These are phyloP conservation scores for Trichoderma guizhouense DNA, from an alignment of 2,329 filamentous ascomycete genomes.

Conservation along the genomic window DNA sequence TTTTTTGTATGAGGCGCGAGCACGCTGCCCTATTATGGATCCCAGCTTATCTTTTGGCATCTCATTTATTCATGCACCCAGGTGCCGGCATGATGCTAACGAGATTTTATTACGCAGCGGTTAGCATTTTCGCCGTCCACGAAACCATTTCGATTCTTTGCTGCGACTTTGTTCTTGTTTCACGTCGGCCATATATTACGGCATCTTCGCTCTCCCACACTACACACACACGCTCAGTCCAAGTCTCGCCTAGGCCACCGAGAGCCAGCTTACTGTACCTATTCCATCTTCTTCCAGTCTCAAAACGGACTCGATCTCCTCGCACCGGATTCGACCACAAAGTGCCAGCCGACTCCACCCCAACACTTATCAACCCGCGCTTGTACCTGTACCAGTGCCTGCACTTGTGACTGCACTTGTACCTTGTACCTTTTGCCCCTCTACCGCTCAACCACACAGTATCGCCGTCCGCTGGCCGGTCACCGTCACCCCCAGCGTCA, in stretches of 20 bases:
- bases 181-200: slow-evolving; percentile 1
- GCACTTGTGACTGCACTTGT: not conserved
- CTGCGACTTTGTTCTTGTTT: not conserved
- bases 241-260: not conserved
- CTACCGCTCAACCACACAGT: not conserved
- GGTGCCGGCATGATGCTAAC: slow-evolving; percentile 13
- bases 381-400: not conserved
- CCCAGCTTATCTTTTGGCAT: slow-evolving; percentile 11
- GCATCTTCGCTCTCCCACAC: slow-evolving; percentile 4
- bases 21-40: slow-evolving; percentile 16
- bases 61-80: not conserved
- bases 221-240: not conserved
- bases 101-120: not conserved
- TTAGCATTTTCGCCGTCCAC: not conserved
- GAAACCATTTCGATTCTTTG: not conserved
- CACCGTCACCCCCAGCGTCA: not conserved
- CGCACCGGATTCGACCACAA: slow-evolving; percentile 14
- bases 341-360: not conserved
- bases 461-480: not conserved
- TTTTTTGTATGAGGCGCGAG: not conserved
- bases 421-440: not conserved
- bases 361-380: not conserved
- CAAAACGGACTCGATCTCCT: not conserved
- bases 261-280: not conserved
- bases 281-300: not conserved